Conservation (phyloP, 2,329 filamentous ascomycete species). For the Aureobasidium vineae region DNA sequence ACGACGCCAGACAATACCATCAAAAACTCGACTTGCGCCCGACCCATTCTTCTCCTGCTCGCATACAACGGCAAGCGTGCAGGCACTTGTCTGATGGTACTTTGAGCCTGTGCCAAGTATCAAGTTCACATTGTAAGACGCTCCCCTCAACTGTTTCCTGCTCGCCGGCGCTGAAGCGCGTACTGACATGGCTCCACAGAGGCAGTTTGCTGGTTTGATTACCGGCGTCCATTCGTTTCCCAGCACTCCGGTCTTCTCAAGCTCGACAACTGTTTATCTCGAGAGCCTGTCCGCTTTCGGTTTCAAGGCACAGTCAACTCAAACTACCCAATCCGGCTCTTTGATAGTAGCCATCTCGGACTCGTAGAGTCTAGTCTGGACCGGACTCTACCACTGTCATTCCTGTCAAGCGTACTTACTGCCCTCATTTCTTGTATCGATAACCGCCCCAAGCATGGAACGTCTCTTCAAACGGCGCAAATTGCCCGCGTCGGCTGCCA, state of each 20-base stretch:
- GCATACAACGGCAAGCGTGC: background rate
- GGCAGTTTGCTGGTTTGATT: slow-evolving; percentile 34
- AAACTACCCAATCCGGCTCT: slow-evolving; percentile 5
- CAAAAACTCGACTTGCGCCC: slow-evolving; percentile 14
- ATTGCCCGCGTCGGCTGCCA: slow-evolving; percentile 34
- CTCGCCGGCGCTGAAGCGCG: background rate
- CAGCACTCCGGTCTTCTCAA: slow-evolving; percentile 31
- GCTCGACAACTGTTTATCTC: background rate
- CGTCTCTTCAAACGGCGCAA: slow-evolving; percentile 32
- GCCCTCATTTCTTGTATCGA: slow-evolving; percentile 16
- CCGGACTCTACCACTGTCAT: slow-evolving; percentile 3
- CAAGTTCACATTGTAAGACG: slow-evolving; percentile 18
- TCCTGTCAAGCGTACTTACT: slow-evolving; percentile 6
- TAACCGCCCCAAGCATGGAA: slow-evolving; percentile 36
- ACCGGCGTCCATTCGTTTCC: slow-evolving; percentile 45
- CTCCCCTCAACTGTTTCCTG: background rate
- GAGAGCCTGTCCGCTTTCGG: background rate
- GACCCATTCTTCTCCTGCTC: background rate
- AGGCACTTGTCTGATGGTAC: background rate
- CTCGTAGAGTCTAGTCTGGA: slow-evolving; percentile 15
- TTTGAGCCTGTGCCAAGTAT: slow-evolving; percentile 20
- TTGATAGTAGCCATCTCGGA: slow-evolving; percentile 32
- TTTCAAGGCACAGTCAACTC: background rate
- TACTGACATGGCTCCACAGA: slow-evolving; percentile 17
- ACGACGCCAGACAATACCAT: slow-evolving; percentile 14